These are phyloP conservation scores for Pyrenochaeta sp. DNA, from an alignment of 2,329 filamentous ascomycete genomes.

Conservation along the genomic window DNA sequence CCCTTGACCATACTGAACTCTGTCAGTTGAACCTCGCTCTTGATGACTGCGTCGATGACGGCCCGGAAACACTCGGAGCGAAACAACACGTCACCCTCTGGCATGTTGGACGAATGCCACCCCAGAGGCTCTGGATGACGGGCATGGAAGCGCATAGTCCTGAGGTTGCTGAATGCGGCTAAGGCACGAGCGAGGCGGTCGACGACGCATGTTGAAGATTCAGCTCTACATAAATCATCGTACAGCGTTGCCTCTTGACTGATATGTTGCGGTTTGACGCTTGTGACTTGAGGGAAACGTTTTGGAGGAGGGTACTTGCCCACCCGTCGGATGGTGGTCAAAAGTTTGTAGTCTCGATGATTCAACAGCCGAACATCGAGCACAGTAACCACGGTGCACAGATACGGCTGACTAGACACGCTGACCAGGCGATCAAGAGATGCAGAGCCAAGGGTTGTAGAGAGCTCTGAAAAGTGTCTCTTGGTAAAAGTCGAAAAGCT, in stretches of 20 bases:
- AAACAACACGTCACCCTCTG: slow-evolving; percentile 22
- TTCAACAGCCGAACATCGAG: slow-evolving; percentile 35
- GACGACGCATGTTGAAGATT: slow-evolving; percentile 23
- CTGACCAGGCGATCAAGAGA: slow-evolving; percentile 31
- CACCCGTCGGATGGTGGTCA: slow-evolving; percentile 28
- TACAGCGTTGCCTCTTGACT: slow-evolving; percentile 28
- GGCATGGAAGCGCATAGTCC: slow-evolving; percentile 26
- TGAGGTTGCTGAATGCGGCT: slow-evolving; percentile 21
- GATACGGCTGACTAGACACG: slow-evolving; percentile 21
- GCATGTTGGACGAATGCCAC: slow-evolving; percentile 12
- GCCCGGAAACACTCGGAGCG: slow-evolving; percentile 29
- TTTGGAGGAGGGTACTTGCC: slow-evolving; percentile 38
- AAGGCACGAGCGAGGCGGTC: slow-evolving; percentile 28
- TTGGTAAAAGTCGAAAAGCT: slow-evolving; percentile 30
- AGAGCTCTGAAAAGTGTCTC: slow-evolving; percentile 28
- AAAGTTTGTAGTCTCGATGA: slow-evolving; percentile 27
- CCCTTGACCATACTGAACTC: slow-evolving; percentile 31
- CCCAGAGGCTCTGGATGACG: slow-evolving; percentile 13
- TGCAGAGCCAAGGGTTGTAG: slow-evolving; percentile 30
- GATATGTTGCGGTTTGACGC: slow-evolving; percentile 23
- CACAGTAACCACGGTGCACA: slow-evolving; percentile 24
- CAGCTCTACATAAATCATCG: slow-evolving; percentile 23
- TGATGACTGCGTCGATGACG: slow-evolving; percentile 28
- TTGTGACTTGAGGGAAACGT: slow-evolving; percentile 28
- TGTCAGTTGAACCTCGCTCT: slow-evolving; percentile 25